phyloP scores from a whole-genome alignment of 371 early-diverging fungal genomes.

The Batkoa obscura region DNA sequence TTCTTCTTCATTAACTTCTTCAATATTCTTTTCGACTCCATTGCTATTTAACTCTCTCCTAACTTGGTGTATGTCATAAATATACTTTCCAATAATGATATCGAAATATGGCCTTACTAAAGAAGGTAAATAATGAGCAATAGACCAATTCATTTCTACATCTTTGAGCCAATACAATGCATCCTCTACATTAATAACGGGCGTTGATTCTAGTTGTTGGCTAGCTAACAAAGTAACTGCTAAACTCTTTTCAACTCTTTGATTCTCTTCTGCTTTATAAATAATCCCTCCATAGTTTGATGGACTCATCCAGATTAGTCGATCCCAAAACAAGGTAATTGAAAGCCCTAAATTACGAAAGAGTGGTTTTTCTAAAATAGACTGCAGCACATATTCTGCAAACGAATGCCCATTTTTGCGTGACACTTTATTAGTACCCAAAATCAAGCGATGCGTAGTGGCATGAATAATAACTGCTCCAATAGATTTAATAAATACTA shows the following conservation, averaged over 20 bases:
- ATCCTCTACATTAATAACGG: slow-evolving; percentile 13
- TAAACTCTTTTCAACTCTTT: not conserved
- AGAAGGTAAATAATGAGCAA: slow-evolving; percentile 64
- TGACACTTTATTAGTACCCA: slow-evolving; percentile 59
- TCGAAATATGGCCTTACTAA: slow-evolving; percentile 47
- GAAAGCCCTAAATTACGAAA: slow-evolving; percentile 50
- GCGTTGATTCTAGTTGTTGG: slow-evolving; percentile 2
- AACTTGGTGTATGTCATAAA: slow-evolving; percentile 19
- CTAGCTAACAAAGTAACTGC: not conserved
- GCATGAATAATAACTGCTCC: slow-evolving; percentile 65
- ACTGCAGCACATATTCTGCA: slow-evolving; percentile 42
- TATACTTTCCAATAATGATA: slow-evolving; percentile 25
- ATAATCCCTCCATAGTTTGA: slow-evolving; percentile 71
- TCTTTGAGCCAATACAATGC: slow-evolving; percentile 9
- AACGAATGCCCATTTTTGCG: slow-evolving; percentile 51
- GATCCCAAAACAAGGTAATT: slow-evolving; percentile 47
- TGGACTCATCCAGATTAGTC: slow-evolving; percentile 83
- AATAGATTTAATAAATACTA: slow-evolving; percentile 53
- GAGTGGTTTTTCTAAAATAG: slow-evolving; percentile 43
- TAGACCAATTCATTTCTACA: slow-evolving; percentile 66
- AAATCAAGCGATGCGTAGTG: slow-evolving; percentile 52
- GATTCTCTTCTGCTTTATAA: not conserved
- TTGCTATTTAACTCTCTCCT: not conserved
- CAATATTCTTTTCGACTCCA: too few species aligned
- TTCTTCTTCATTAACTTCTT: not conserved